Base-by-base conservation (phyloP, 805 yeast genomes). In the Lachancea quebecensis region DNA sequence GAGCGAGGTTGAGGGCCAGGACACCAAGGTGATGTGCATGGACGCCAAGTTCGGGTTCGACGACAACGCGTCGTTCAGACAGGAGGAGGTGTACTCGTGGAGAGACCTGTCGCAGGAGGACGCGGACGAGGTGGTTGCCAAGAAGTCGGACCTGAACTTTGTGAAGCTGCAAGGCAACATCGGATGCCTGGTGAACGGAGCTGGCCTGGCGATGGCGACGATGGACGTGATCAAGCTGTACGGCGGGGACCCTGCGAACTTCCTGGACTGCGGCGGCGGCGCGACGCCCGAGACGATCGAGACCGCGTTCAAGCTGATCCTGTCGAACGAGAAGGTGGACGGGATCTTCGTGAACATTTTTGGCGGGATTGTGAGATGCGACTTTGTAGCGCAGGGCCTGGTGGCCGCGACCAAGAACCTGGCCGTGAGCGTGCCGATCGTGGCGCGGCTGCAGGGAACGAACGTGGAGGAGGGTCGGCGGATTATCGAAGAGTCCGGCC, bases 161-260 rank as follows among this genome's bases (percentile, higher is more conserved):
- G 95, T 93, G 75, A 93, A 93, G 75, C 82, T 93, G 66, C 95
- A 91, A 65, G 99, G 99, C 71, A 87, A 89, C 78, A 91, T 93
- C 65, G 99, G 99, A 60, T 91, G 96, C 76, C 77, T 93, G 52
- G 99, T 93, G 68, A 93, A 93, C 71, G 99, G 99, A 76, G 99
- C 99, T 48, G 99, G 99, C 70, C 79, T 93, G 67, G 99, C 99
- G 62, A 93, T 93, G 99, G 99, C 99, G 59, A 93, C 99, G 55
- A 90, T 93, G 97, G 99, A 93, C 72, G 95, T 95, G 68, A 88
- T 93, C 75, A 89, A 93, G 75, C 80, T 93, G 61, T 86, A 89
- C 74, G 97, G 98, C 63, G 99, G 99, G 69, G 85, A 81, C 58
- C 99, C 99, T 61, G 99, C 99, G 55, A 93, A 93, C 78, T 93